Evolutionary conservation across 345 rosid genomes (phyloP).

Genomic region (Rubroshorea leprosula): DNA sequence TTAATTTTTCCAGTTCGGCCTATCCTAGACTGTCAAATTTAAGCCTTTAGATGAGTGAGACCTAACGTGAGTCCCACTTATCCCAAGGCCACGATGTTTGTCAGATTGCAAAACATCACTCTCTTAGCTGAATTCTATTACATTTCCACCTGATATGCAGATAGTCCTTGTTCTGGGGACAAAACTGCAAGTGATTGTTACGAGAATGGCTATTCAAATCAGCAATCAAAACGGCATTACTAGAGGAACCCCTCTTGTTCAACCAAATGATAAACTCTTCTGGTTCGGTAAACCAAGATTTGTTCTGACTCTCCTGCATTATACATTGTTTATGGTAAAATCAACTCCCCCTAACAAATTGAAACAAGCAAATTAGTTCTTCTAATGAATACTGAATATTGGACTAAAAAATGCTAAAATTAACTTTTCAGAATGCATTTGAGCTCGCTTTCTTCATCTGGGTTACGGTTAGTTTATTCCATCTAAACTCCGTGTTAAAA

Average conservation of each 20-base stretch:
- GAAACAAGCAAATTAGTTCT: slow-evolving; percentile 34
- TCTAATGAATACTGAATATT: too few relatives aligned
- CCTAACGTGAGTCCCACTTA: too few relatives aligned
- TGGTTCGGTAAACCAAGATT: slow-evolving; percentile 89
- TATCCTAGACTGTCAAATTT: too few relatives aligned
- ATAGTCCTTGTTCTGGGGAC: slow-evolving; percentile 61
- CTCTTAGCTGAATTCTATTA: neutral
- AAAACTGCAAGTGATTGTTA: slow-evolving; percentile 84
- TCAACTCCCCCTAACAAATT: neutral
- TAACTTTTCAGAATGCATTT: slow-evolving; percentile 90
- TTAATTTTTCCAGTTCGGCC: too few relatives aligned
- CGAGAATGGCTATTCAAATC: slow-evolving; percentile 67
- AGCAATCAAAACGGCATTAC: slow-evolving; percentile 65
- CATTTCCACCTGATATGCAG: slow-evolving; percentile 21
- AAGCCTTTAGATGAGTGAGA: too few relatives aligned
- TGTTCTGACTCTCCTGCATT: slow-evolving; percentile 74
- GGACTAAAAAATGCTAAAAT: slow-evolving; percentile 1
- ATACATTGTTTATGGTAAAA: slow-evolving; percentile 39
- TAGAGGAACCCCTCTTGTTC: slow-evolving; percentile 88
- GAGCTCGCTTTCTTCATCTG: slow-evolving; percentile 80
- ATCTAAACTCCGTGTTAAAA: neutral
- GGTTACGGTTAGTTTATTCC: slow-evolving; percentile 53
- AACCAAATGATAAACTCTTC: slow-evolving; percentile 88
- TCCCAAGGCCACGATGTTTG: too few relatives aligned
- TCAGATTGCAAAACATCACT: too few relatives aligned